Base-by-base conservation (phyloP, 2,329 filamentous ascomycete genomes). In the Scedosporium dehoogii region DNA sequence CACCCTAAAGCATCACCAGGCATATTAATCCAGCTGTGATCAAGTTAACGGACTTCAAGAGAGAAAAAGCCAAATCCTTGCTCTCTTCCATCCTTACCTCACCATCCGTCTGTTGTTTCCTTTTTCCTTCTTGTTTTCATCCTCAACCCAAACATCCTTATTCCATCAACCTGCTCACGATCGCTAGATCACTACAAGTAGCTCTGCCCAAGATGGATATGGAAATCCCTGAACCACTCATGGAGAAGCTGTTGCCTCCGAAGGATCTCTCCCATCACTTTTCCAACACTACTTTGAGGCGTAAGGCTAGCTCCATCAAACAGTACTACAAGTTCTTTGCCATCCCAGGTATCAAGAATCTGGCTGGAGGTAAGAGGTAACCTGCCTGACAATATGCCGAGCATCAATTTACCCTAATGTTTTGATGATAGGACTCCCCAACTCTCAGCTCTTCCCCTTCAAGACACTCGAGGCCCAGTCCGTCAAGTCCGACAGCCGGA, bases 381-480 rank as follows among this genome's bases (percentile, higher is more conserved):
- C 18, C 29, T 27, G n/a, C 18, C 12, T n/a, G n/a, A 21, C 10
- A 4, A 33, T 14, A 41, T 38, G 60, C 42, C 38, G 12, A 23
- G n/a, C 14, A 59, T 23, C 29, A 57, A 46, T 23, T 59, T 14
- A 48, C 18, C 33, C 46, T 29, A 18, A 55, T 14, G 55, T 38
- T 23, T 23, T 41, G 12, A 58, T 21, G 33, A 2, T 66, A 92
- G 90, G 91, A 64, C 83, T 96, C 23, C 92, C 92, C 16, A 88
- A 94, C 73, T 80, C 87, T 46, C 82, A 83, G 63, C 91, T 91
- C 76, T 97, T 97, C 70, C 92, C 92, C 7, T 96, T 89, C 74
- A 92, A 97, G 69, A 94, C 91, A 0, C 85, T 97, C 65, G 91
- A 96, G 74, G 90, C 92, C 48, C 86, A 88, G 66, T 85, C 88